A percentile compares a stretch with the other conserved stretches of the same genome.
These are phyloP conservation scores for Trichomonas gallinae DNA, from an alignment of 208 protist species.

Conservation along the genomic window DNA sequence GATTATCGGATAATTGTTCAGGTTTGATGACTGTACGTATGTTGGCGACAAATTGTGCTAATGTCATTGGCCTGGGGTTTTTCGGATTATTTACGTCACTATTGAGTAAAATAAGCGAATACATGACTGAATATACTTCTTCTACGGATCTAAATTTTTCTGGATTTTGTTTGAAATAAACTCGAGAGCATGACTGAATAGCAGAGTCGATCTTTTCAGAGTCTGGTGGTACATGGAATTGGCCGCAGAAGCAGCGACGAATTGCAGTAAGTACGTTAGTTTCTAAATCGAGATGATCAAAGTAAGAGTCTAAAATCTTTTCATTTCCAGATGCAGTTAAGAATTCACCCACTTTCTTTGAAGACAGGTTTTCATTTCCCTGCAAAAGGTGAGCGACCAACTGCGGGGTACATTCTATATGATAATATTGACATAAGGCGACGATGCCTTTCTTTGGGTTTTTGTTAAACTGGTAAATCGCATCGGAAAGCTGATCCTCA, in stretches of 20 bases:
- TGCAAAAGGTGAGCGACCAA: not conserved
- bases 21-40: not conserved
- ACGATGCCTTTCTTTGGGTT: not conserved
- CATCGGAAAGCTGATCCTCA: not conserved
- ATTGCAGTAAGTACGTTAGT: not conserved
- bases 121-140: not conserved
- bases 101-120: not conserved
- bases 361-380: not conserved
- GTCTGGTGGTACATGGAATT: not conserved
- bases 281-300: not conserved
- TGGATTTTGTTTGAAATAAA: not conserved
- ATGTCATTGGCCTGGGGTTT: not conserved
- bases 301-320: not conserved
- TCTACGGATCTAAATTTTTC: not conserved
- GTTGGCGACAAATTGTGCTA: not conserved
- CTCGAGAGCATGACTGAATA: not conserved
- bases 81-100: slow-evolving; percentile 16
- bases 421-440: not conserved
- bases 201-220: not conserved
- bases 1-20: not conserved
- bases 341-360: not conserved
- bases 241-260: not conserved
- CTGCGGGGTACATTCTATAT: not conserved
- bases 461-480: not conserved
- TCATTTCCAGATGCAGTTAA: not conserved